phyloP scores from a whole-genome alignment of 331 rosid genomes.

The Stylosanthes scabra region DNA sequence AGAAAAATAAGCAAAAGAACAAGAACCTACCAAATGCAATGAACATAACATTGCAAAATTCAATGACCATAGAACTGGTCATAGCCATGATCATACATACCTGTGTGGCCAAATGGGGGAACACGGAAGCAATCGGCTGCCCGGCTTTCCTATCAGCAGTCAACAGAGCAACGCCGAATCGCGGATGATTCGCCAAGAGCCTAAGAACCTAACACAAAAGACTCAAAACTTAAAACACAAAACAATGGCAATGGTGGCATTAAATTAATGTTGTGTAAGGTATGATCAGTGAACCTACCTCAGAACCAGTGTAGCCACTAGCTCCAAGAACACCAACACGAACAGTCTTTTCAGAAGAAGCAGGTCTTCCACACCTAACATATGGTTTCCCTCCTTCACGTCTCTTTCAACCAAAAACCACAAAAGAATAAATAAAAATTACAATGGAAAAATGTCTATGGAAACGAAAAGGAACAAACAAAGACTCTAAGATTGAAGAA shows the following conservation, averaged over 20 bases:
- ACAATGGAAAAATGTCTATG: neutral
- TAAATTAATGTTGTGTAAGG: neutral
- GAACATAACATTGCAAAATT: neutral
- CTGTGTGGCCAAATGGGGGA: slow-evolving; percentile 78
- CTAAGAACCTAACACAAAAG: slow-evolving; percentile 70
- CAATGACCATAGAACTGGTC: neutral
- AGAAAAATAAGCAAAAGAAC: neutral
- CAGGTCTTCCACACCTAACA: slow-evolving; percentile 61
- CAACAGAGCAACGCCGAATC: slow-evolving; percentile 72
- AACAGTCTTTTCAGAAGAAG: slow-evolving; percentile 59
- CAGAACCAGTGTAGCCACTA: slow-evolving; percentile 98
- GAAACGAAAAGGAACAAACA: neutral
- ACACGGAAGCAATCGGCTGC: slow-evolving; percentile 81
- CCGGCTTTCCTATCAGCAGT: slow-evolving; percentile 98
- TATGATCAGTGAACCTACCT: slow-evolving; percentile 56
- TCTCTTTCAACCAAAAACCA: slow-evolving; percentile 34
- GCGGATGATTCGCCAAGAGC: slow-evolving; percentile 93
- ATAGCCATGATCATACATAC: slow-evolving; percentile 45
- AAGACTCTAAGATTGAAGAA: neutral
- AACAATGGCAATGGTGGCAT: neutral
- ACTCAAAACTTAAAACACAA: neutral
- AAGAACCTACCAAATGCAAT: neutral
- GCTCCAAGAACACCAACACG: slow-evolving; percentile 98
- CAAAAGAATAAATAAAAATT: neutral
- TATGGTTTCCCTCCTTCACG: slow-evolving; percentile 48